Conservation (phyloP, 306 rosid genomes). For the Chamaecrista fasciculata region DNA sequence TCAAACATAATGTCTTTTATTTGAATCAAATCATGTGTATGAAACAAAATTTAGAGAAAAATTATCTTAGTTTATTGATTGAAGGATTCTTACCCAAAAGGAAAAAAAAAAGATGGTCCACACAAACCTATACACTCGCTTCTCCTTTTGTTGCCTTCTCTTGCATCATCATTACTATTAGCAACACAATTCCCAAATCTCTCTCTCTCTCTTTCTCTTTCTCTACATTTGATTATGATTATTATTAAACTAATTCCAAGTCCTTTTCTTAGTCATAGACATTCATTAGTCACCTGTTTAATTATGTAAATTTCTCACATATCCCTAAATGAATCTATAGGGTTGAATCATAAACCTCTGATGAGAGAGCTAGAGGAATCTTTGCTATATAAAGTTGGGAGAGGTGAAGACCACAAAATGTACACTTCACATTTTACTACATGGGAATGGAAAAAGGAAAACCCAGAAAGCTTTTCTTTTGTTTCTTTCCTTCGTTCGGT, state of each 20-base stretch:
- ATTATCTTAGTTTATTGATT: too few relatives aligned
- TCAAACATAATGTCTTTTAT: too few relatives aligned
- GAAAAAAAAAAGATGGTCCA: too few relatives aligned
- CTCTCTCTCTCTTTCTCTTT: background rate
- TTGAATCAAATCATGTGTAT: too few relatives aligned
- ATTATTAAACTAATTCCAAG: conserved; percentile 27
- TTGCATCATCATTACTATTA: conserved; percentile 49
- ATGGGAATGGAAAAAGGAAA: conserved; percentile 21
- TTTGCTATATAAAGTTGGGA: background rate
- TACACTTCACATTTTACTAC: conserved; percentile 23
- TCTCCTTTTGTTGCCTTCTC: conserved; percentile 35
- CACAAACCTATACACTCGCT: conserved; percentile 26
- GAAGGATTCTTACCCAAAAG: too few relatives aligned
- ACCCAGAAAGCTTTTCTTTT: conserved; percentile 40
- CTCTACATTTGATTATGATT: conserved; percentile 14
- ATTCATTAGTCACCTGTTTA: conserved; percentile 18
- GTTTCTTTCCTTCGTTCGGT: conserved; percentile 56
- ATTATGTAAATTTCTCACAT: conserved; percentile 9
- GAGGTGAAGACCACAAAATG: conserved; percentile 15
- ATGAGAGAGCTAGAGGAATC: conserved; percentile 18
- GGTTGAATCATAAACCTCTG: conserved; percentile 18
- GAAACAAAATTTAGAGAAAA: too few relatives aligned
- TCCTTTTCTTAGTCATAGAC: conserved; percentile 23
- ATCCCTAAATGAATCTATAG: conserved; percentile 12
- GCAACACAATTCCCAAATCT: conserved; percentile 44